Evolutionary conservation across 108 stramenopile genomes (phyloP).

Genomic region (Aureococcus anophagefferens): DNA sequence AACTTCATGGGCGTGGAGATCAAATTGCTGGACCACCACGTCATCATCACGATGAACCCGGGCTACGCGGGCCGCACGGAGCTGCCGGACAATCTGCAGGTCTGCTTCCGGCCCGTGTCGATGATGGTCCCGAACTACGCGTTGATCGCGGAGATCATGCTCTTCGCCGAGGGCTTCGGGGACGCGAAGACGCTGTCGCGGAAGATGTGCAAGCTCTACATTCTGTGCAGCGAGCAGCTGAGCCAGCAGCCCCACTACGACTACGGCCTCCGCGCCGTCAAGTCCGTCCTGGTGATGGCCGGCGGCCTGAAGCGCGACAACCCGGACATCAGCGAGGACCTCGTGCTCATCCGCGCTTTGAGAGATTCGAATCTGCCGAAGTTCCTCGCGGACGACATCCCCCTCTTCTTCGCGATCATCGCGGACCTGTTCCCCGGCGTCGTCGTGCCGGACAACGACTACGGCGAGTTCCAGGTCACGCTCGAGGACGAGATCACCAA

Average conservation of each 20-base stretch:
- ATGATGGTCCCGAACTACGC: slow-evolving; percentile 68
- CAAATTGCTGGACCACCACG: slow-evolving; percentile 47
- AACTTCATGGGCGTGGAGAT: slow-evolving; percentile 56
- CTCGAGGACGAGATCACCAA: slow-evolving; percentile 19
- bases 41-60: slow-evolving; percentile 61
- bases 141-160: slow-evolving; percentile 57
- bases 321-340: slow-evolving; percentile 42
- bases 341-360: slow-evolving; percentile 50
- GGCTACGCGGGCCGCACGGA: slow-evolving; percentile 59
- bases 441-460: slow-evolving; percentile 45
- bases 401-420: slow-evolving; percentile 51
- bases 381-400: slow-evolving; percentile 54
- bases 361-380: slow-evolving; percentile 55
- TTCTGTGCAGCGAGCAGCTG: slow-evolving; percentile 53
- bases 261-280: slow-evolving; percentile 54
- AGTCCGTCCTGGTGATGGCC: slow-evolving; percentile 46
- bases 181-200: slow-evolving; percentile 55
- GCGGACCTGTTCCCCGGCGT: slow-evolving; percentile 51
- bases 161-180: slow-evolving; percentile 57
- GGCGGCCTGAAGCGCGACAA: slow-evolving; percentile 34
- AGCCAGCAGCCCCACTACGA: slow-evolving; percentile 62
- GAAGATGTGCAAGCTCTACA: slow-evolving; percentile 61
- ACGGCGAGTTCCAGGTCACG: slow-evolving; percentile 39
- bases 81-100: slow-evolving; percentile 51
- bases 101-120: slow-evolving; percentile 47